Percentiles rank a stretch among this genome's conserved stretches.
Evolutionary conservation across 257 asterid species (phyloP).

Genomic region (Ballota nigra): DNA sequence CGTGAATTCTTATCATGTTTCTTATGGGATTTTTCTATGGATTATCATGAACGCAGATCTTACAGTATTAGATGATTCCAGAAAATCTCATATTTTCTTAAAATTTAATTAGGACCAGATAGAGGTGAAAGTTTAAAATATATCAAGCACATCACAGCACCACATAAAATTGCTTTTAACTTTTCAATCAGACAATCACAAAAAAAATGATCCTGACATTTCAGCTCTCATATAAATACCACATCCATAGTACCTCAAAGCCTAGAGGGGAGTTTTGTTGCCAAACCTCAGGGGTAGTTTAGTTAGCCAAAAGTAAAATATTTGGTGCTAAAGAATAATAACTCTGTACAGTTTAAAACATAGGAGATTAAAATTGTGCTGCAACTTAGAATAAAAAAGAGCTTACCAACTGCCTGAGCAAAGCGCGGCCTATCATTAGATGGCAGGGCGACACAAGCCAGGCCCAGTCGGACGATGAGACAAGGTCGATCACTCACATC

Average conservation of each 20-base stretch:
- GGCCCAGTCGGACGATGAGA: conserved; percentile 88
- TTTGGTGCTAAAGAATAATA: not conserved
- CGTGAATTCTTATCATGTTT: not conserved
- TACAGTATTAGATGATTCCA: not conserved
- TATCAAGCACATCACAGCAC: not conserved
- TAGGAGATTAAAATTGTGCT: not conserved
- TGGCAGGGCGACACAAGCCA: conserved; percentile 68
- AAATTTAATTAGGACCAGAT: not conserved
- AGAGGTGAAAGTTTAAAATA: not conserved
- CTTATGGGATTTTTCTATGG: not conserved
- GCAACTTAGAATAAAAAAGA: conserved; percentile 15
- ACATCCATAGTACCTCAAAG: not conserved
- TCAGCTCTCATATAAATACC: not conserved
- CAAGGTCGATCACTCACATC: conserved; percentile 67
- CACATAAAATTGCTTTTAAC: not conserved
- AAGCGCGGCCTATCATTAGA: conserved; percentile 71
- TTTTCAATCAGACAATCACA: not conserved
- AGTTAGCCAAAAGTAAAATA: not conserved
- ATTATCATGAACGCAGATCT: not conserved
- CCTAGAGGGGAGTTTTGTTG: not conserved
- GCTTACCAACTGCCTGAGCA: conserved; percentile 92
- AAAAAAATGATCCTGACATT: not conserved
- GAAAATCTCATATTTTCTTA: not conserved
- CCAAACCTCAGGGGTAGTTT: not conserved
- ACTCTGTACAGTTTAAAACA: not conserved